A percentile compares a stretch with the other conserved stretches of the same genome.
Evolutionary conservation across 257 asterid genomes (phyloP).

Genomic region (Solanum bukasovii): DNA sequence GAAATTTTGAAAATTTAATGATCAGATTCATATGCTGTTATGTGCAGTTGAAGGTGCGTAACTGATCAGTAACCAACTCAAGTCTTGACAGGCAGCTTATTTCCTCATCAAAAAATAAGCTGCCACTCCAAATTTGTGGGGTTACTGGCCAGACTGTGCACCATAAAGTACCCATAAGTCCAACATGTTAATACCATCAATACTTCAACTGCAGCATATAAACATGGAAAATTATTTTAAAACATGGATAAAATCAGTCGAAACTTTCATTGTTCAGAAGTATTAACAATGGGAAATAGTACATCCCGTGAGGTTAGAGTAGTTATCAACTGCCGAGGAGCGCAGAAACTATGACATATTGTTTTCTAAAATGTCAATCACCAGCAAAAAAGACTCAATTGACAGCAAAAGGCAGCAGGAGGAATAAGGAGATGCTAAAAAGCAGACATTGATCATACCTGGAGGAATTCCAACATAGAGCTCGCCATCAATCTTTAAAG

Average conservation of each 20-base stretch:
- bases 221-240: not conserved
- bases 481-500: constrained; percentile 77
- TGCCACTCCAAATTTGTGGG: rapidly evolving
- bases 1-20: not conserved
- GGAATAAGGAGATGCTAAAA: not conserved
- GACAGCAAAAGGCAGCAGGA: not conserved
- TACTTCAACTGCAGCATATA: not conserved
- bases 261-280: not conserved
- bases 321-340: not conserved
- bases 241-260: not conserved
- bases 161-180: not conserved
- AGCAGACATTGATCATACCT: constrained; percentile 32
- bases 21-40: not conserved
- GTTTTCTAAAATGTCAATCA: not conserved
- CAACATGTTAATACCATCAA: not conserved
- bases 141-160: not conserved
- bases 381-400: not conserved
- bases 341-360: not conserved
- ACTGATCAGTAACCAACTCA: not conserved
- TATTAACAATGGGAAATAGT: not conserved
- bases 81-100: not conserved
- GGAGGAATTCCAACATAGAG: constrained; percentile 97
- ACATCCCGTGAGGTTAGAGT: not conserved
- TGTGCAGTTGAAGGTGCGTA: not conserved
- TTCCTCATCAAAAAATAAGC: not conserved